Evolutionary conservation across 2,329 filamentous ascomycete genomes (phyloP).

Genomic region (Metarhizium album): DNA sequence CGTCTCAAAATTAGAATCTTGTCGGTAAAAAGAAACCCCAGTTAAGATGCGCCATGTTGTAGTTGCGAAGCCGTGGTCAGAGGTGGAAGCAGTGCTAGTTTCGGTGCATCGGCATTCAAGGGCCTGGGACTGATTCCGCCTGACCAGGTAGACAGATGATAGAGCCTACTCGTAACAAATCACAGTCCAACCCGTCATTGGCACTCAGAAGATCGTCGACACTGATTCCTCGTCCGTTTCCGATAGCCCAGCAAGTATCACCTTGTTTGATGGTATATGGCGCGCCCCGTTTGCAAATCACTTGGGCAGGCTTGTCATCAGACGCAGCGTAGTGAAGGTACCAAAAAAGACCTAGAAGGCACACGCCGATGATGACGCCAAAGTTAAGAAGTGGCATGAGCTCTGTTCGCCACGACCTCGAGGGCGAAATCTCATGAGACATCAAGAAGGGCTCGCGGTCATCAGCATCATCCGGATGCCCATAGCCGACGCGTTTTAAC

Average conservation of each 20-base stretch:
- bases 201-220: slow-evolving; percentile 34
- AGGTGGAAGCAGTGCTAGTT: neutral
- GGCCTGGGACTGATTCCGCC: neutral
- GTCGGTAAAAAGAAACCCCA: no score
- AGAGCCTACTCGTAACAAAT: slow-evolving; percentile 29
- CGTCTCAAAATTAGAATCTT: neutral
- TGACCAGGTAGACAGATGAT: slow-evolving; percentile 32
- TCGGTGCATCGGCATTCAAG: neutral
- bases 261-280: slow-evolving; percentile 31
- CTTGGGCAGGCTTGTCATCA: slow-evolving; percentile 1
- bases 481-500: slow-evolving; percentile 28
- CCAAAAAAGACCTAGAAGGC: slow-evolving; percentile 39
- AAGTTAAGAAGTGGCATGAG: slow-evolving; percentile 48
- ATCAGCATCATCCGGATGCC: slow-evolving; percentile 13
- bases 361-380: slow-evolving; percentile 40
- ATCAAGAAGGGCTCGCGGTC: slow-evolving; percentile 23
- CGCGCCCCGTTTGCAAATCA: slow-evolving; percentile 17
- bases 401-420: slow-evolving; percentile 38
- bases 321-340: slow-evolving; percentile 27
- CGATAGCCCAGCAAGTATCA: slow-evolving; percentile 45
- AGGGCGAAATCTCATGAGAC: slow-evolving; percentile 12
- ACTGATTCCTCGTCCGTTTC: slow-evolving; percentile 27
- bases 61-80: neutral
- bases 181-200: slow-evolving; percentile 38
- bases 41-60: neutral